These are phyloP conservation scores for Pelargonium fulgidum DNA, from an alignment of 441 rosid genomes.

Conservation along the genomic window DNA sequence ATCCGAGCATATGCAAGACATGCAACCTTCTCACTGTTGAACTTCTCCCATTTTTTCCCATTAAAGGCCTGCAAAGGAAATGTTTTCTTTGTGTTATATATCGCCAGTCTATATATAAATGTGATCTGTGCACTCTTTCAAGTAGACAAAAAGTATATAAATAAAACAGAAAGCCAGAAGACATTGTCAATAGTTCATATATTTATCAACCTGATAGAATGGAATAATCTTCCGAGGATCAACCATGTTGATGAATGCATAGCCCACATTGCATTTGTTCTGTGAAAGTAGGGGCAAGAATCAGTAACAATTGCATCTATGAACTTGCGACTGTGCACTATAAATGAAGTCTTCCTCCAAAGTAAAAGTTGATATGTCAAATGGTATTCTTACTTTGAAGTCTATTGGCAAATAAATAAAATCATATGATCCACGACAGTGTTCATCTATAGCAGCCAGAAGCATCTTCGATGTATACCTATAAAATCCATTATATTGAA, in stretches of 20 bases:
- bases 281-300: constrained; percentile 12
- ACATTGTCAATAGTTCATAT: neutral
- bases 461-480: constrained; percentile 85
- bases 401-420: constrained; percentile 73
- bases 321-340: neutral
- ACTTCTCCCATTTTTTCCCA: constrained; percentile 75
- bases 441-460: constrained; percentile 68
- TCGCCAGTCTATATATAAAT: neutral
- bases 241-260: constrained; percentile 48
- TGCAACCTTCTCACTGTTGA: constrained; percentile 78
- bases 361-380: constrained; percentile 6
- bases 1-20: constrained; percentile 69
- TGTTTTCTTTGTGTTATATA: constrained; percentile 1
- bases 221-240: constrained; percentile 40
- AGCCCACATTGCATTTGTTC: constrained; percentile 51
- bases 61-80: constrained; percentile 53
- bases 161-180: neutral
- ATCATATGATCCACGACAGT: constrained; percentile 64
- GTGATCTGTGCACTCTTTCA: neutral
- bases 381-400: constrained; percentile 48
- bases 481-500: constrained; percentile 22
- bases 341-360: neutral
- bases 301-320: neutral
- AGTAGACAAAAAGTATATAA: neutral
- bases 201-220: constrained; percentile 32